phyloP scores from a whole-genome alignment of 805 yeast genomes.

The Yarrowia deformans region DNA sequence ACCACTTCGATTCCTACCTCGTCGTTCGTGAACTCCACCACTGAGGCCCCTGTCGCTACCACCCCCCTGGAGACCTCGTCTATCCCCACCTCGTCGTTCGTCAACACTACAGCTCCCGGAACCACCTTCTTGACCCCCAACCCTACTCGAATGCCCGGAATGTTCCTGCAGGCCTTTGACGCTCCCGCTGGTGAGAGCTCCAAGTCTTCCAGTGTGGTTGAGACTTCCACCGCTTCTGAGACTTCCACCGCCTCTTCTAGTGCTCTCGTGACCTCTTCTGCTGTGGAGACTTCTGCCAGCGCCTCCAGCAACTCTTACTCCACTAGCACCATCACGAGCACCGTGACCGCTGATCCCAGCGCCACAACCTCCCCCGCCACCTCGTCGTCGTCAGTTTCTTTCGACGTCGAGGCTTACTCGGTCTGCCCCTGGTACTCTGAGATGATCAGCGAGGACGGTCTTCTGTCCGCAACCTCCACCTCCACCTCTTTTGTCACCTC shows the following conservation, averaged over 20 bases:
- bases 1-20: conserved; percentile 11
- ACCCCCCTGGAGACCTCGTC: conserved; percentile 2
- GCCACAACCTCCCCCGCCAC: conserved; percentile 22
- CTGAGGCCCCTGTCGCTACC: conserved; percentile 1
- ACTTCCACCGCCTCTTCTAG: background rate
- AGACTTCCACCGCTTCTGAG: conserved; percentile 1
- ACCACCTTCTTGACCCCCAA: conserved; percentile 3
- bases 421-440: conserved; percentile 39
- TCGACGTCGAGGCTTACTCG: conserved; percentile 31
- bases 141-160: conserved; percentile 20
- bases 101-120: conserved; percentile 8
- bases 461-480: conserved; percentile 20
- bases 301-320: background rate
- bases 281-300: conserved; percentile 5
- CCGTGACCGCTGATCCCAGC: conserved; percentile 21
- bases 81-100: background rate
- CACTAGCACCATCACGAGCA: conserved; percentile 9
- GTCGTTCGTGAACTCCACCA: conserved; percentile 6
- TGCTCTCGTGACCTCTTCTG: no score
- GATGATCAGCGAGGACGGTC: conserved; percentile 20
- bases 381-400: background rate
- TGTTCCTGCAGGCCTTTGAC: background rate
- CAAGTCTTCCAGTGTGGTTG: background rate
- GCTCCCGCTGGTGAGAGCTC: background rate
- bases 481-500: conserved; percentile 25